A percentile compares a stretch with the other conserved stretches of the same genome.
phyloP scores from a whole-genome alignment of 1,284 basidiomycete species.

The Cryptococcus jaspeensis region DNA sequence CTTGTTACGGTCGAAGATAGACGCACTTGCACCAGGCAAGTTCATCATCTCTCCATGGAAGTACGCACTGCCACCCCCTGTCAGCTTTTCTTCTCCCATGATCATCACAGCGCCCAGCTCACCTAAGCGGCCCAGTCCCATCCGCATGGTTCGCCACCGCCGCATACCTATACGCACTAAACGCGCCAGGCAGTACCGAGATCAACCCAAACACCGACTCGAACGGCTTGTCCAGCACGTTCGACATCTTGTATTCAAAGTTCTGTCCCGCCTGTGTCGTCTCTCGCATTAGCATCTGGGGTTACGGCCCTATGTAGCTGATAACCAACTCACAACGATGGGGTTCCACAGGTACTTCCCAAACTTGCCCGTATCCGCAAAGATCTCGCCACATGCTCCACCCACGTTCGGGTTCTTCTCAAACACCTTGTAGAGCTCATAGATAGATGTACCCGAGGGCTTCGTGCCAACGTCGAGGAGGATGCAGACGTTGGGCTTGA shows the following conservation, averaged over 20 bases:
- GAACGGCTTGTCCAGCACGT: constrained; percentile 87
- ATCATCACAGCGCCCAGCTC: too few relatives aligned
- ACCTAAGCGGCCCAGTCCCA: constrained; percentile 73
- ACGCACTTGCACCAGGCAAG: constrained; percentile 44
- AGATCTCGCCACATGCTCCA: constrained; percentile 92
- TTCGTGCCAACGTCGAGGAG: constrained; percentile 92
- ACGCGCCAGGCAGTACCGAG: constrained; percentile 79
- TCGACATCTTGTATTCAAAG: constrained; percentile 79
- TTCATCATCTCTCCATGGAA: constrained; percentile 89
- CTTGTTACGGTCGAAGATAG: constrained; percentile 71
- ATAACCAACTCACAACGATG: constrained; percentile 56
- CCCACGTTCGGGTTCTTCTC: constrained; percentile 87
- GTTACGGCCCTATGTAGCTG: too few relatives aligned
- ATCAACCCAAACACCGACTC: constrained; percentile 92
- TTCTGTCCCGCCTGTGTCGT: constrained; percentile 68
- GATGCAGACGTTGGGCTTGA: constrained; percentile 80
- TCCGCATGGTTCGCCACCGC: constrained; percentile 77
- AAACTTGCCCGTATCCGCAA: constrained; percentile 71
- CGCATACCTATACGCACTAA: constrained; percentile 86
- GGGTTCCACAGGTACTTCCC: constrained; percentile 82
- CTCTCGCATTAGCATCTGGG: too few relatives aligned
- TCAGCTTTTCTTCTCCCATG: too few relatives aligned
- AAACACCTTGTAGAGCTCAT: constrained; percentile 71
- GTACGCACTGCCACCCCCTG: too few relatives aligned
- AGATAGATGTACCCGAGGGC: constrained; percentile 88